phyloP scores from a whole-genome alignment of 768 basidiomycete genomes.

The Termitomyces sp. region DNA sequence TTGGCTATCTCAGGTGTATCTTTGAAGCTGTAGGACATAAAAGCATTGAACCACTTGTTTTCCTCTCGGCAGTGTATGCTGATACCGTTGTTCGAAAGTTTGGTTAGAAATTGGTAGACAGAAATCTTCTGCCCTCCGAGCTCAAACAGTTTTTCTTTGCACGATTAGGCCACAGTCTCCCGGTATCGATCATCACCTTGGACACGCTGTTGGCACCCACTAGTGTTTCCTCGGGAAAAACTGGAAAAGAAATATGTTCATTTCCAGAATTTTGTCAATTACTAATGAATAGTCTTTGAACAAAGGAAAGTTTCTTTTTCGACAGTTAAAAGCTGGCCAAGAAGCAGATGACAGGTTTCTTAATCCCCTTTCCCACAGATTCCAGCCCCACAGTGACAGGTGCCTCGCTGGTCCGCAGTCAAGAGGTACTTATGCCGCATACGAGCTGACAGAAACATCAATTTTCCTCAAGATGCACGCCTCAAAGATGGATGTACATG shows the following conservation, averaged over 20 bases:
- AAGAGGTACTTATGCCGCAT: too few species aligned
- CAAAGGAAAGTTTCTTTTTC: too few species aligned
- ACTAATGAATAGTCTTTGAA: too few species aligned
- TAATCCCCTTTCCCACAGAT: too few species aligned
- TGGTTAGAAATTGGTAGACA: neutral
- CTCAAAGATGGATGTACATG: neutral
- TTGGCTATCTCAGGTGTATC: neutral
- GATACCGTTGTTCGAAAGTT: neutral
- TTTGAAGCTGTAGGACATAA: neutral
- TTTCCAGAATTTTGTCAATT: too few species aligned
- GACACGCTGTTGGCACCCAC: too few species aligned
- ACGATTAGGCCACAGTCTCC: neutral
- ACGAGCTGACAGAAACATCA: neutral
- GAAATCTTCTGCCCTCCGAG: neutral
- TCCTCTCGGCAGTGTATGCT: neutral
- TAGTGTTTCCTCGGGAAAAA: too few species aligned
- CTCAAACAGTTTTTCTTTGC: neutral
- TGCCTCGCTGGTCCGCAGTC: neutral
- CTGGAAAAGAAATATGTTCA: too few species aligned
- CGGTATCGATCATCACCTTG: constrained; percentile 4
- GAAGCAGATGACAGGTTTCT: too few species aligned
- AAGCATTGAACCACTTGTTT: neutral
- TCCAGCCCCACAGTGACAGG: neutral
- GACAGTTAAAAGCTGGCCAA: too few species aligned
- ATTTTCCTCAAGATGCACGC: neutral